Percentiles rank a stretch among this genome's conserved stretches.
Conservation (phyloP, 345 rosid genomes). For the Xanthoceras sorbifolium region DNA sequence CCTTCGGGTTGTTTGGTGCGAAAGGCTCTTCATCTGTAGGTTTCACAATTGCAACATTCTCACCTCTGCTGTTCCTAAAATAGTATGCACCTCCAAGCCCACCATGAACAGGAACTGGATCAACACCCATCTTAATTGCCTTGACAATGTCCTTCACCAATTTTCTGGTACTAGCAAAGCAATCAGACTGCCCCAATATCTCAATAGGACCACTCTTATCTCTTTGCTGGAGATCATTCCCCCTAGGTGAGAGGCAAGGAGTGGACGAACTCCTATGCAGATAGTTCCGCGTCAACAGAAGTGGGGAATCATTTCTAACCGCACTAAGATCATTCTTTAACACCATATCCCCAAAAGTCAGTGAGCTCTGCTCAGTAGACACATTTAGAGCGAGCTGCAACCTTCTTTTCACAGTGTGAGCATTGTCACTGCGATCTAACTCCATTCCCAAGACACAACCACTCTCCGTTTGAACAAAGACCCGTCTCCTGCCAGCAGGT, state of each 20-base stretch:
- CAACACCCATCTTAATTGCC: constrained; percentile 87
- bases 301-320: constrained; percentile 83
- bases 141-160: constrained; percentile 70
- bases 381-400: constrained; percentile 87
- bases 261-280: constrained; percentile 95
- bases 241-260: constrained; percentile 95
- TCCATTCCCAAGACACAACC: constrained; percentile 99
- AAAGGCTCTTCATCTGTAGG: constrained; percentile 99
- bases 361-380: constrained; percentile 75
- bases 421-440: constrained; percentile 90
- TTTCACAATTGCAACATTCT: constrained; percentile 88
- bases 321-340: constrained; percentile 89
- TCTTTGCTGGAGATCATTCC: constrained; percentile 75
- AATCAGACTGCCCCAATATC: constrained; percentile 69
- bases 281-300: constrained; percentile 74
- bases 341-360: constrained; percentile 85
- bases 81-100: constrained; percentile 98
- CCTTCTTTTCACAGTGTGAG: constrained; percentile 90
- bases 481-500: constrained; percentile 73
- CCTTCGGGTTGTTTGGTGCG: constrained; percentile 98
- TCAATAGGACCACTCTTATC: constrained; percentile 89
- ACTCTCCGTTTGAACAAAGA: constrained; percentile 93
- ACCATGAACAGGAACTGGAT: constrained; percentile 70
- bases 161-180: constrained; percentile 46
- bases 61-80: constrained; percentile 70